Conservation (phyloP, 164 flowering plant genomes). For the Umbilicus rupestris region DNA sequence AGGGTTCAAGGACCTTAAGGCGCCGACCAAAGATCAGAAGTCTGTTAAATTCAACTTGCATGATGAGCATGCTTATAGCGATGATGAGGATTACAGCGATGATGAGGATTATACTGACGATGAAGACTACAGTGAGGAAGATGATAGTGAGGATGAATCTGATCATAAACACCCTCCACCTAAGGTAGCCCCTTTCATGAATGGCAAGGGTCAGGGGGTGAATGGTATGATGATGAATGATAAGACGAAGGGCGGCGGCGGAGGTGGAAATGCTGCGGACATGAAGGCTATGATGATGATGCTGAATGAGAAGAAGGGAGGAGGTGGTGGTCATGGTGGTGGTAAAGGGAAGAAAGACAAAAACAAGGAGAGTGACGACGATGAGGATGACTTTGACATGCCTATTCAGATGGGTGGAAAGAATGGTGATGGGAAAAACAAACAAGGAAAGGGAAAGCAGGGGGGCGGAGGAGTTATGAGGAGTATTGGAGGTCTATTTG, state of each 20-base stretch:
- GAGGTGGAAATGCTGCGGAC: slow-evolving; percentile 9
- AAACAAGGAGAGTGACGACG: slow-evolving; percentile 10
- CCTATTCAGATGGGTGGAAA: slow-evolving; percentile 8
- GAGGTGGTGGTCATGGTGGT: slow-evolving; percentile 19
- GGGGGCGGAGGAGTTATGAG: slow-evolving; percentile 2
- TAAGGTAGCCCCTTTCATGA: slow-evolving; percentile 16
- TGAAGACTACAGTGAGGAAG: slow-evolving; percentile 21
- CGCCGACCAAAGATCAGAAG: slow-evolving; percentile 29
- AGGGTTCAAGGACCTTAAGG: slow-evolving; percentile 6
- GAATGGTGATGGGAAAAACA: slow-evolving; percentile 5
- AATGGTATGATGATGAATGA: slow-evolving; percentile 21
- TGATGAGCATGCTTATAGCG: slow-evolving; percentile 14
- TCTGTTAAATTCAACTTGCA: slow-evolving; percentile 34
- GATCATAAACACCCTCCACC: slow-evolving; percentile 9
- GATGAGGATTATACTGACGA: slow-evolving; percentile 30
- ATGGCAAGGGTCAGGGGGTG: slow-evolving; percentile 12
- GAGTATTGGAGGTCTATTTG: background rate
- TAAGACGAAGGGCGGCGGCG: slow-evolving; percentile 11
- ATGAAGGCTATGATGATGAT: slow-evolving; percentile 21
- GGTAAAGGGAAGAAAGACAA: slow-evolving; percentile 12
- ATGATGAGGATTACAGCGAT: slow-evolving; percentile 25
- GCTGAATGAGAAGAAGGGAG: slow-evolving; percentile 16
- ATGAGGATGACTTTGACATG: slow-evolving; percentile 2
- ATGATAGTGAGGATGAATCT: slow-evolving; percentile 7
- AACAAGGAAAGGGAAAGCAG: slow-evolving; percentile 4